Conservation (phyloP, 1,284 basidiomycete genomes). For the Caloboletus inedulis region DNA sequence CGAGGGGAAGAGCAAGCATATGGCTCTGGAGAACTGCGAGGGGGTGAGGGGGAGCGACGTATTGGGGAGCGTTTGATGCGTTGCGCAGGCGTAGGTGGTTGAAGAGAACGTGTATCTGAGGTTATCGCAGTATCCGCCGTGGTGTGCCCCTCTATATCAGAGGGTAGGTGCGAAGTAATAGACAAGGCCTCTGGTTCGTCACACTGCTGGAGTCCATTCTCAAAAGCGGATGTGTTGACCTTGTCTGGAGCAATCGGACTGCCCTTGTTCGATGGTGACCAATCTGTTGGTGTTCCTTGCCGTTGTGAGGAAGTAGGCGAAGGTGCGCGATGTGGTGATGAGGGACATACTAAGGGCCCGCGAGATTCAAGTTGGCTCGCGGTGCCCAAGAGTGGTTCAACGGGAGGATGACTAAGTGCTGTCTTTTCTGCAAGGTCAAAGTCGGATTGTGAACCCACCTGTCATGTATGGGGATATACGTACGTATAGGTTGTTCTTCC, state of each 20-base stretch:
- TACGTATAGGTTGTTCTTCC: slow-evolving; percentile 11
- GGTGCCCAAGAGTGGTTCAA: not conserved
- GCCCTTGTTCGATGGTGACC: slow-evolving; percentile 26
- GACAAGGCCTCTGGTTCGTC: slow-evolving; percentile 1
- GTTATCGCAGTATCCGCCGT: not conserved
- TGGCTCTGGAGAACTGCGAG: slow-evolving; percentile 13
- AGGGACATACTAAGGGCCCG: not conserved
- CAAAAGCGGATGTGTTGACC: not conserved
- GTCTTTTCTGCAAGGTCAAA: slow-evolving; percentile 11
- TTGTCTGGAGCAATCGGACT: slow-evolving; percentile 13
- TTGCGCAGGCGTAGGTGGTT: slow-evolving; percentile 33
- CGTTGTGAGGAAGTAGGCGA: slow-evolving; percentile 4
- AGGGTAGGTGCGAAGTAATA: not conserved
- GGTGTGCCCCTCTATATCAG: not conserved
- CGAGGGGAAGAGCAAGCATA: not conserved
- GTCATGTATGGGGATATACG: not conserved
- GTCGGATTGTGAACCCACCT: not conserved
- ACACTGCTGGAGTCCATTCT: not conserved
- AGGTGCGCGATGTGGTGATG: slow-evolving; percentile 6
- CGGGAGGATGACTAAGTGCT: not conserved
- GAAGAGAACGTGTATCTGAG: slow-evolving; percentile 20
- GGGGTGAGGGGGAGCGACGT: slow-evolving; percentile 5
- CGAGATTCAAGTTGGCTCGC: not conserved
- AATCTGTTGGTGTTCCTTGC: slow-evolving; percentile 29
- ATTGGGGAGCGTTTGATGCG: slow-evolving; percentile 12